Evolutionary conservation across 1,139 yeast genomes (phyloP).

Genomic region (Debaryomycetaceae sp.): DNA sequence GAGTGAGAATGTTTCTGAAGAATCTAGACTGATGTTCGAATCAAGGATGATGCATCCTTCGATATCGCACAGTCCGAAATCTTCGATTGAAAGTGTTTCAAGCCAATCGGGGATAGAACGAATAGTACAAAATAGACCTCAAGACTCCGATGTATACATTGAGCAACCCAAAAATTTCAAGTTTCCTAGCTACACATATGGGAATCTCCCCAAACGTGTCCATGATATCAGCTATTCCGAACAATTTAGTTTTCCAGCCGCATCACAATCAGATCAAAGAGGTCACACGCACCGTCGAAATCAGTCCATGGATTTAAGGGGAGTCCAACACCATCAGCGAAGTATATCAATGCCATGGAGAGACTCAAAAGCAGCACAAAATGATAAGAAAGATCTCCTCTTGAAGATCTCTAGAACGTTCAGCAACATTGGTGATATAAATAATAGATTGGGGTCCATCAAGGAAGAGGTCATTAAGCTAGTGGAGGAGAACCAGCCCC

Average conservation of each 20-base stretch:
- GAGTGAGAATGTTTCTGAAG: neutral
- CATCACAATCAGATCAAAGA: neutral
- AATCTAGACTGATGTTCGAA: slow-evolving; percentile 1
- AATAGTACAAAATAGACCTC: neutral
- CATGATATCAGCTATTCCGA: slow-evolving; percentile 11
- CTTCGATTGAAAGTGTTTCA: slow-evolving; percentile 3
- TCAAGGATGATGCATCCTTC: slow-evolving; percentile 3
- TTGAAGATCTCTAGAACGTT: neutral
- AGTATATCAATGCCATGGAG: neutral
- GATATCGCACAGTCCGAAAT: slow-evolving; percentile 4
- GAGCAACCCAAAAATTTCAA: neutral
- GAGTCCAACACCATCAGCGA: neutral
- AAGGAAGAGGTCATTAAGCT: neutral
- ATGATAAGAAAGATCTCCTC: neutral
- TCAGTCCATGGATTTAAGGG: neutral
- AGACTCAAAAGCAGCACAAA: neutral
- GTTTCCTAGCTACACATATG: slow-evolving; percentile 1
- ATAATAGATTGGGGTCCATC: neutral
- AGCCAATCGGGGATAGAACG: neutral
- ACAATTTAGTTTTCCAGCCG: slow-evolving; percentile 8
- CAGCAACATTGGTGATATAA: neutral
- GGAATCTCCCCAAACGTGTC: slow-evolving; percentile 1
- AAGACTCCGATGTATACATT: neutral
- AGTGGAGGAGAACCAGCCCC: neutral
- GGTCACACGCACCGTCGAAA: neutral